Percentiles rank a stretch among this genome's conserved stretches.
These are phyloP conservation scores for Pyrenophora teres DNA, from an alignment of 2,329 filamentous ascomycete genomes.

Conservation along the genomic window DNA sequence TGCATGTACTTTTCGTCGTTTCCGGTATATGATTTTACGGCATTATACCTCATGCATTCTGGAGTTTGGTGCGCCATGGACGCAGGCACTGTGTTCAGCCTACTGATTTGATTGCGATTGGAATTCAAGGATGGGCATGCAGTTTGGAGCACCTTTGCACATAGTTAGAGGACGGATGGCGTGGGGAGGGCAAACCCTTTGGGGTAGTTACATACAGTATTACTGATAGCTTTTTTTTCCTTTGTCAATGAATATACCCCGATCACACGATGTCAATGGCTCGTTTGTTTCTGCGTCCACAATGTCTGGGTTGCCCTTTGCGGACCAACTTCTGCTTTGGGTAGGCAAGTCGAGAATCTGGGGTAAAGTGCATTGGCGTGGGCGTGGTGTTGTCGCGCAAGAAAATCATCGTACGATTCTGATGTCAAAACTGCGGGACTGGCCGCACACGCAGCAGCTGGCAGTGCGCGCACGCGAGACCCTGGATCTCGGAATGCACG, in stretches of 20 bases:
- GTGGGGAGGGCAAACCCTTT: slow-evolving; percentile 3
- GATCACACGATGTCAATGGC: too few relatives aligned
- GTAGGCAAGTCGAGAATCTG: slow-evolving; percentile 10
- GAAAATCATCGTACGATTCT: slow-evolving; percentile 43
- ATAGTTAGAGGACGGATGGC: slow-evolving; percentile 1
- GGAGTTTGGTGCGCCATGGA: slow-evolving; percentile 16
- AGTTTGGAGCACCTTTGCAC: slow-evolving; percentile 7
- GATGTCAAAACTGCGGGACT: slow-evolving; percentile 26
- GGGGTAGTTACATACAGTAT: slow-evolving; percentile 24
- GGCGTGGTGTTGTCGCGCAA: slow-evolving; percentile 2
- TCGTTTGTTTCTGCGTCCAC: too few relatives aligned
- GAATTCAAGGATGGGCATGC: background rate
- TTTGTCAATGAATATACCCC: slow-evolving; percentile 28
- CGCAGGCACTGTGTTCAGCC: slow-evolving; percentile 15
- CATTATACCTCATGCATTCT: slow-evolving; percentile 27
- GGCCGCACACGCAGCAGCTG: slow-evolving; percentile 5
- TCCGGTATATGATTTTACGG: slow-evolving; percentile 26
- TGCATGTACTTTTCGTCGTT: slow-evolving; percentile 22
- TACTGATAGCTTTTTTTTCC: slow-evolving; percentile 34
- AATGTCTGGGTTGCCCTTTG: background rate
- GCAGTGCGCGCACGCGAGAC: slow-evolving; percentile 1
- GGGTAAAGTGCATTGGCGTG: slow-evolving; percentile 20
- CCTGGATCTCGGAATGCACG: slow-evolving; percentile 16
- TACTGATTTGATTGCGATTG: background rate
- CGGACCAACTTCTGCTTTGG: slow-evolving; percentile 3